Base-by-base conservation (phyloP, 192 early-diverging fungal genomes). In the Phycomyces nitens region DNA sequence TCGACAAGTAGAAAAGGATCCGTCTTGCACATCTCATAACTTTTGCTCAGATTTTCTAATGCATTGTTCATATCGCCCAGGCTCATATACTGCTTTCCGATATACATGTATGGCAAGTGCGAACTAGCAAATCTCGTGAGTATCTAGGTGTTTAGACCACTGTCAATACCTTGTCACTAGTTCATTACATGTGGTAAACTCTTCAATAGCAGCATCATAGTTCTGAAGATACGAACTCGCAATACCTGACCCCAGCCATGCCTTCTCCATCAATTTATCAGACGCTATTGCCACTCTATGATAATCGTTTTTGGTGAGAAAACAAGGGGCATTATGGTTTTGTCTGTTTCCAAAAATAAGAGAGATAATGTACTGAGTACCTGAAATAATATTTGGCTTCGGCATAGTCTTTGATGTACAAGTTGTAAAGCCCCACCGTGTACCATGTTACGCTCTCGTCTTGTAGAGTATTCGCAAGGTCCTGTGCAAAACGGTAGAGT, bases 201-300 rank as follows among this genome's bases (percentile, higher is more conserved):
- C 89, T 41, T 81, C 72, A 16, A 92, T 86, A 1, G 93, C 93
- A 60, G 82, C 79, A 62, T 95, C 92, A 56, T 86, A 80, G 12
- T 91, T 88, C 0, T 82, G 82, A 63, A 92, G 91, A 10, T 76
- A 65, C 8, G 88, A 80, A 70, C 91, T 90, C n/a, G 89, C 77
- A 69, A 94, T 91, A 6, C 82, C 93, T 64, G 86, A 87, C 12
- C 86, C 91, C 20, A 95, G 69, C 93, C 93, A 95, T 20, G 84
- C 89, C 7, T 82, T 77, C 0, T 79, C 86, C 77, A 80, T 89
- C 41, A 72, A 68, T 11, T 72, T 63, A 66, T 94, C 85, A 38
- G 91, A 80, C 1, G 65, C 67, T 6, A 83, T 75, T 0, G 87
- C 72, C 68, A 90, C 86, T 56, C 75, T 80, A 70, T 66, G 76